Evolutionary conservation across 2,329 filamentous ascomycete genomes (phyloP).

Genomic region (Sporothrix curviconia): DNA sequence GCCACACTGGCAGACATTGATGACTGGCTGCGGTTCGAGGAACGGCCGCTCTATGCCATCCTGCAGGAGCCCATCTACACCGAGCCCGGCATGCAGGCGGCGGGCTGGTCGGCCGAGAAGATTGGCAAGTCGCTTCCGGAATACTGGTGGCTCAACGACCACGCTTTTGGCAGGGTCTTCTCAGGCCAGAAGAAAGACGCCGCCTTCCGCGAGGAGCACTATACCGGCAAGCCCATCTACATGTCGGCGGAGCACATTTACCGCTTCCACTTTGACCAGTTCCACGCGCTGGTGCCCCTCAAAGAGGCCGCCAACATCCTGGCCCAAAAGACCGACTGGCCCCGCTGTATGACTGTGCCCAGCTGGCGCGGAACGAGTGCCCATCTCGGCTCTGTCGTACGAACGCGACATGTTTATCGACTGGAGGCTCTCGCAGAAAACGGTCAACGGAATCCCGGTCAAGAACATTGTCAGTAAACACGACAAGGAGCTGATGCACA

Average conservation of each 20-base stretch:
- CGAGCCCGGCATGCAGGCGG: not conserved
- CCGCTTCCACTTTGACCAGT: slow-evolving; percentile 20
- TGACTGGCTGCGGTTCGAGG: slow-evolving; percentile 18
- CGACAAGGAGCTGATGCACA: slow-evolving; percentile 11
- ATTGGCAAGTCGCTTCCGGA: not conserved
- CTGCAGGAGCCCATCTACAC: slow-evolving; percentile 22
- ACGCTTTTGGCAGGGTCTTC: not conserved
- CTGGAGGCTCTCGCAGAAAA: not conserved
- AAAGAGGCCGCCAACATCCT: slow-evolving; percentile 11
- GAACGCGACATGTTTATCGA: slow-evolving; percentile 18
- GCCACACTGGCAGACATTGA: slow-evolving; percentile 4
- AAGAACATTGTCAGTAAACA: not conserved
- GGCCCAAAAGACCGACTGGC: slow-evolving; percentile 11
- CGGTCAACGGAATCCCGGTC: not conserved
- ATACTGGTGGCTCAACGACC: slow-evolving; percentile 18
- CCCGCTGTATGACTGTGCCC: slow-evolving; percentile 10
- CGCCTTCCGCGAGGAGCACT: not conserved
- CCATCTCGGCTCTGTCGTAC: slow-evolving; percentile 16
- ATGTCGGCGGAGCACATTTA: slow-evolving; percentile 23
- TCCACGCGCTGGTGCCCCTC: slow-evolving; percentile 14
- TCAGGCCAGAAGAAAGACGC: not conserved
- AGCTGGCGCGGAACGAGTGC: slow-evolving; percentile 17
- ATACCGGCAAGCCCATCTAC: slow-evolving; percentile 12
- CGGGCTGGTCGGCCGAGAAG: slow-evolving; percentile 18
- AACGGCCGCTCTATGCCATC: slow-evolving; percentile 21